Base-by-base conservation (phyloP, 2,329 filamentous ascomycete genomes). In the Fusarium sp. region DNA sequence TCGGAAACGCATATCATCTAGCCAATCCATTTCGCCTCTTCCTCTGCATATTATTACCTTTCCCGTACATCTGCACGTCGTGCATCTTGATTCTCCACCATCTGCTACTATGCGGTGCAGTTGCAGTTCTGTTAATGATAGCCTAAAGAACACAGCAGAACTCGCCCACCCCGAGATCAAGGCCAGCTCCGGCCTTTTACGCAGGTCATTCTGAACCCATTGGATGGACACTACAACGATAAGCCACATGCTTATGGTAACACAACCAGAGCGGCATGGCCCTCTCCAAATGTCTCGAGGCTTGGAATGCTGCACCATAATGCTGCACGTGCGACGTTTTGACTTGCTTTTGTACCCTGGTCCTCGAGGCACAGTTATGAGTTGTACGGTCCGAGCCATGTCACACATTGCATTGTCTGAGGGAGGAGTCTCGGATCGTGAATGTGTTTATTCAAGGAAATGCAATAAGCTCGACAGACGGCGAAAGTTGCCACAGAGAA, bases 241-340 rank as follows among this genome's bases (percentile, higher is more conserved):
- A 76, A 69, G 73, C 74, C 70, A 74, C 75, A 76, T 68, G 62
- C 61, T 73, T 53, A 65, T 59, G 55, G 70, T 63, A 41, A 56
- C 66, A 71, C 72, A 60, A 65, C 59, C 64, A 53, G 60, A 63
- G 58, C 56, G 59, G 65, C 60, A 45, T 64, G 57, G 62, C 35
- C 42, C 44, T 66, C 46, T 71, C 64, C 38, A 61, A 56, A 61
- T 74, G 74, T 75, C 69, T 75, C 58, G 46, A 69, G 45, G 66
- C 57, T 67, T 73, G 70, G 73, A 76, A 74, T 76, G 74, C 64
- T 73, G 64, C 62, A 68, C 63, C 56, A 60, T 60, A 48, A 45
- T 57, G 30, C 64, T 74, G 74, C 74, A 74, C 66, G 74, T 76
- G 74, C 73, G 73, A 76, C 64, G 64, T 67, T 73, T 63, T 67